Percentiles rank a stretch among this genome's conserved stretches.
These are phyloP conservation scores for Suhomyces canberraensis DNA, from an alignment of 805 yeast species.

Conservation along the genomic window DNA sequence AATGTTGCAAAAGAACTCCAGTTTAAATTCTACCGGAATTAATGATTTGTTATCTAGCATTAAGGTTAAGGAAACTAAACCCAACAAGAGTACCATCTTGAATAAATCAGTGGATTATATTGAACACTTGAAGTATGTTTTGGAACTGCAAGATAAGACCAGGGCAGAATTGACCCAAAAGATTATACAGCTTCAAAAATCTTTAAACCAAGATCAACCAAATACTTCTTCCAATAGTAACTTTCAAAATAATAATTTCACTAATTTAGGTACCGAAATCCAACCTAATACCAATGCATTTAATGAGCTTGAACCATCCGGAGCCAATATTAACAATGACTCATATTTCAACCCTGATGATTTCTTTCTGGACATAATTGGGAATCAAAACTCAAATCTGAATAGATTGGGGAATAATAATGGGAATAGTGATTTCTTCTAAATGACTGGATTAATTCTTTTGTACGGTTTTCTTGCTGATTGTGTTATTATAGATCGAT, in stretches of 20 bases:
- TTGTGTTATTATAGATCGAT: background rate
- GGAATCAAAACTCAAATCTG: conserved; percentile 3
- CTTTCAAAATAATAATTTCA: conserved; percentile 1
- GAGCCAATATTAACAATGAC: conserved; percentile 1
- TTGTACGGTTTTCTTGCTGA: background rate
- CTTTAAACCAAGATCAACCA: background rate
- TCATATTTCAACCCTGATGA: conserved; percentile 21
- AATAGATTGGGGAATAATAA: conserved; percentile 2
- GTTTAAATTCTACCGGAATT: conserved; percentile 28
- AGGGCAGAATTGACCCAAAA: conserved; percentile 30
- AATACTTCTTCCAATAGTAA: background rate
- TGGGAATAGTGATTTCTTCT: conserved; percentile 2
- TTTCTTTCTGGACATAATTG: conserved; percentile 19
- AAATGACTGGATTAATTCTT: background rate
- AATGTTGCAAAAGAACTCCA: conserved; percentile 33
- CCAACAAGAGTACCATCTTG: conserved; percentile 78
- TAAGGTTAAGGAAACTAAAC: conserved; percentile 62
- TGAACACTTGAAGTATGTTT: conserved; percentile 57
- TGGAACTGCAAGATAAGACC: conserved; percentile 52
- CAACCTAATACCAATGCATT: background rate
- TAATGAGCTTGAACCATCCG: background rate
- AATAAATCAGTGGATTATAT: conserved; percentile 80
- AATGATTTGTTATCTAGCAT: conserved; percentile 37
- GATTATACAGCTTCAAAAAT: conserved; percentile 6
- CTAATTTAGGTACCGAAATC: conserved; percentile 1